Conservation (phyloP, 371 early-diverging fungal species). For the Edhazardia aedis region DNA sequence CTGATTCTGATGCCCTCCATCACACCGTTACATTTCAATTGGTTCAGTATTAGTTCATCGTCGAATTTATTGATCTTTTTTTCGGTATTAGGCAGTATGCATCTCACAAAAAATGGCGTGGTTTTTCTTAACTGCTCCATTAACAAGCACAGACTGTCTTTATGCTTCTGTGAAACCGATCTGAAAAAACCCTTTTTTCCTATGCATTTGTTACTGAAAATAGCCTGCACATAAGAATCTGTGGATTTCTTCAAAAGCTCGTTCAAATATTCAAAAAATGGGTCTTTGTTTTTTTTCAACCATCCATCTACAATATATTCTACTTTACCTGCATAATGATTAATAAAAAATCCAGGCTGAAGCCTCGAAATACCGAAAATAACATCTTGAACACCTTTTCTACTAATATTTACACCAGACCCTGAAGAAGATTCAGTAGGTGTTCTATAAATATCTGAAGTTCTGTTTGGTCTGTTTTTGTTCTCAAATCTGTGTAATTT, state of each 20-base stretch:
- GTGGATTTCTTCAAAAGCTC: conserved; percentile 59
- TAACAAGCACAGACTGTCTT: conserved; percentile 65
- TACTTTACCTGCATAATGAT: conserved; percentile 91
- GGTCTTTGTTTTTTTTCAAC: conserved; percentile 95
- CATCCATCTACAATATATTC: conserved; percentile 78
- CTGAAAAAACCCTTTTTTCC: conserved; percentile 51
- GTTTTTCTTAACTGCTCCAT: conserved; percentile 73
- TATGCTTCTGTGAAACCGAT: conserved; percentile 83
- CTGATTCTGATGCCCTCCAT: conserved; percentile 94
- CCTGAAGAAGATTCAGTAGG: too few species aligned
- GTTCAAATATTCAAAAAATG: conserved; percentile 80
- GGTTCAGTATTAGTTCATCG: conserved; percentile 64
- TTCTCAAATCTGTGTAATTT: too few species aligned
- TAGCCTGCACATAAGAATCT: conserved; percentile 55
- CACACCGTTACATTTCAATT: conserved; percentile 93
- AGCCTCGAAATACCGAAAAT: conserved; percentile 69
- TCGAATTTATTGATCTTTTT: conserved; percentile 65
- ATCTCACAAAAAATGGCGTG: conserved; percentile 92
- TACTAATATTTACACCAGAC: too few species aligned
- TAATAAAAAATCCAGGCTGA: conserved; percentile 66
- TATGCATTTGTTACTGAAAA: conserved; percentile 31
- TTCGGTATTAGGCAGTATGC: conserved; percentile 85
- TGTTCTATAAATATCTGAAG: too few species aligned
- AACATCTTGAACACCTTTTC: too few species aligned
- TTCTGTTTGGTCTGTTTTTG: too few species aligned